A percentile compares a stretch with the other conserved stretches of the same genome.
These are phyloP conservation scores for Saccharum spontaneum DNA, from an alignment of 176 grass and related monocot species.

Conservation along the genomic window DNA sequence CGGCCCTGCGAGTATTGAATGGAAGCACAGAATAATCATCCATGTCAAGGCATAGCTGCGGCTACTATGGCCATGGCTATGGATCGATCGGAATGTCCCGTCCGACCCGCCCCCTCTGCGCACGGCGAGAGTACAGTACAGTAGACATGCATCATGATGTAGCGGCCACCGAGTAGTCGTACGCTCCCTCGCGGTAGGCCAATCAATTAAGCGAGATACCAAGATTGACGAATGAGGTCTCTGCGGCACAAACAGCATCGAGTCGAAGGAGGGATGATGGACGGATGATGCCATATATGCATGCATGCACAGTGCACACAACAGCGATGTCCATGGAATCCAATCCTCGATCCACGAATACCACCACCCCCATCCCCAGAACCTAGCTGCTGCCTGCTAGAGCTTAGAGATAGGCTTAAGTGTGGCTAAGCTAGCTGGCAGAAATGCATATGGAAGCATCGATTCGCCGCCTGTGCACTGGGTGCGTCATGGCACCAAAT, in stretches of 20 bases:
- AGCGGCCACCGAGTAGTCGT: too few relatives aligned
- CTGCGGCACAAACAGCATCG: too few relatives aligned
- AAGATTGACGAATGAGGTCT: too few relatives aligned
- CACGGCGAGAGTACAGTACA: too few relatives aligned
- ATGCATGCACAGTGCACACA: background rate
- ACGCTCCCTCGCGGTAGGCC: too few relatives aligned
- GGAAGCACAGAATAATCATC: background rate
- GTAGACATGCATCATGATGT: too few relatives aligned
- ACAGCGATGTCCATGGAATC: constrained; percentile 39
- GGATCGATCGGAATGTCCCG: too few relatives aligned
- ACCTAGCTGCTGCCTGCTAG: background rate
- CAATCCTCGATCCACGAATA: constrained; percentile 38
- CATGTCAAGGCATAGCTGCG: too few relatives aligned
- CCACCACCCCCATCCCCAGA: background rate
- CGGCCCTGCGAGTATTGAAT: background rate
- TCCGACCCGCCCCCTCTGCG: too few relatives aligned
- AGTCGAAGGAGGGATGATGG: background rate
- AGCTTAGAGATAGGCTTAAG: background rate
- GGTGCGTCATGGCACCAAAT: constrained; percentile 17
- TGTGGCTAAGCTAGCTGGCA: background rate
- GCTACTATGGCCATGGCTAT: too few relatives aligned
- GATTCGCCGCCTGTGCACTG: constrained; percentile 21
- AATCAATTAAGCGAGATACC: too few relatives aligned
- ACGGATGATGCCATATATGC: background rate
- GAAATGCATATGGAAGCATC: constrained; percentile 22